Base-by-base conservation (phyloP, 331 rosid species). In the Erythrophleum ivorense region DNA sequence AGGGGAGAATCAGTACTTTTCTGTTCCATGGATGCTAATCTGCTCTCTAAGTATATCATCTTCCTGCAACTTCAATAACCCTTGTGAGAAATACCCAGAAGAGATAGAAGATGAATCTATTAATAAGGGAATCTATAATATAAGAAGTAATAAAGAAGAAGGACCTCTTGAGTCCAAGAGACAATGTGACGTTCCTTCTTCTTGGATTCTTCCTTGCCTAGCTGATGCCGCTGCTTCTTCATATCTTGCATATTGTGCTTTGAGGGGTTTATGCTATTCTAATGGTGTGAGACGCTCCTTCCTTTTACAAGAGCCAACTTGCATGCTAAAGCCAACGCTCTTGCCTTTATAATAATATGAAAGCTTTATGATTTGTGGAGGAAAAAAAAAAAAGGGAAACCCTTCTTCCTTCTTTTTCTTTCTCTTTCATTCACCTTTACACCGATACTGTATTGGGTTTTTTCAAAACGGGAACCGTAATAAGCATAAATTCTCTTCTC, bases 131-230 rank as follows among this genome's bases (percentile, higher is more conserved):
- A 75, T 46, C 78, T 36, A 78, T 8, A n/a, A 59, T 16, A 43
- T 3, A 33, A 13, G 14, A 29, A 73, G 2, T 55, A 63, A 73
- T 24, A n/a, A 66, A 67, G 53, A 63, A 62, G 65, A 74, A 67
- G 54, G 46, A 94, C 99, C 99, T 96, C 91, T 88, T 92, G 97
- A 87, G 88, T 88, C 99, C 99, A 96, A 24, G 93, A 88, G 76
- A 96, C 99, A 77, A 96, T 96, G 85, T 91, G 99, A 75, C 98
- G 97, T 92, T 96, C 99, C 97, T 96, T 96, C 98, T 96, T 95
- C 97, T 88, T 92, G 65, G 92, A 86, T 78, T 93, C 97, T 87
- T 95, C 97, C 60, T 82, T 83, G 19, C 65, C 84, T 54, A 69
- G 41, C 40, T 79, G 85, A 77, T 85, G 88, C 88, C 76, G 90